Evolutionary conservation across 2,329 filamentous ascomycete species (phyloP), one percentile per base, ranked within the genome.

Genomic region (Microcyclosporella mali): DNA sequence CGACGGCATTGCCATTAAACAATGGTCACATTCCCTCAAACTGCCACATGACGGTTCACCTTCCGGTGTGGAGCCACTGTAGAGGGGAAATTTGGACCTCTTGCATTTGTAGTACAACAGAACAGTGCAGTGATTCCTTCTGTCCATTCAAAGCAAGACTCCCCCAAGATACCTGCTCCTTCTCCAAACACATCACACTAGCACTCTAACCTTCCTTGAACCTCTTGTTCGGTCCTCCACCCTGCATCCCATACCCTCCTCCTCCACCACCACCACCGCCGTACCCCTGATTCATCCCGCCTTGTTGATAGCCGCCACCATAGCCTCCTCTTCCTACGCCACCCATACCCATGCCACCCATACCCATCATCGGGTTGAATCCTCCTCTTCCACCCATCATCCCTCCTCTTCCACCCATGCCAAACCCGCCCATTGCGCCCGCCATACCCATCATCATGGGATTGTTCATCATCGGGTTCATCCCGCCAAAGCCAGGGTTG

Each of bases 291-390:
- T n/a, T n/a, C 39, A 36, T 18, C 2, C 37, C 37, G 34, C 25
- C 44, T 59, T 65, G 40, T 16, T 41, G 36, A 12, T 40, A 46
- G 11, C 15, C 27, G 12, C 40, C 44, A 38, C 38, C 40, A 14
- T 35, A 40, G 14, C 42, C 46, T 69, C 78, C 78, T 32, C 69
- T 70, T 67, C 73, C 73, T 37, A 66, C 30, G 66, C 70, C 71
- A 73, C 41, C 67, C 67, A 72, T 77, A 72, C 15, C 62, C 4
- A 40, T 38, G 21, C 66, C 68, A 70, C 77, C 59, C 70, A 68
- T 66, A 7, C 50, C 59, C 69, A 74, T 67, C 53, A 60, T 63
- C 2, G 43, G 41, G 10, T 25, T 33, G 35, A 47, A 49, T 4
- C 47, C 50, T 33, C 47, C 40, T 4, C 41, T 36, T 19, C 31